Conservation (phyloP, 805 yeast genomes). For the Blastobotrys americana region DNA sequence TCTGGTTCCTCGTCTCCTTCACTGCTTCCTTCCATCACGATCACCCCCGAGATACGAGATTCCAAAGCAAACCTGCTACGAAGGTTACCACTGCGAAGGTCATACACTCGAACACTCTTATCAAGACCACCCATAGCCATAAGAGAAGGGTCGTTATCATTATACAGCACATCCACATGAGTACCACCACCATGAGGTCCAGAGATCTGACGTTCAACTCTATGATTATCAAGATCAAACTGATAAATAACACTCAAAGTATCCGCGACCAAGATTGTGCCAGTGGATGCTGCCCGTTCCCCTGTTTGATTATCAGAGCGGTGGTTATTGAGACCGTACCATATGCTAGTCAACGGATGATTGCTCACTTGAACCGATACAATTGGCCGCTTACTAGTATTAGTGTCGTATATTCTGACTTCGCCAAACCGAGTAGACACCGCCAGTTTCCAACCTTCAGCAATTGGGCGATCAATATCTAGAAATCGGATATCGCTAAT, state of each 20-base stretch:
- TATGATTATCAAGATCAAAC: conserved; percentile 1
- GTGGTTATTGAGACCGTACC: conserved; percentile 1
- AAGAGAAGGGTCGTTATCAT: background rate
- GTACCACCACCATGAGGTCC: conserved; percentile 3
- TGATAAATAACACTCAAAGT: conserved; percentile 11
- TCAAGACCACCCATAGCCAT: conserved; percentile 14
- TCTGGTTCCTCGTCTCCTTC: conserved; percentile 1
- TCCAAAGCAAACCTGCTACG: conserved; percentile 6
- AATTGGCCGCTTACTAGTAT: conserved; percentile 13
- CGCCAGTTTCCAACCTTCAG: conserved; percentile 44
- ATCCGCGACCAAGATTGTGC: conserved; percentile 11
- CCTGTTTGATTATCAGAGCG: background rate
- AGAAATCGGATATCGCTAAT: conserved; percentile 48
- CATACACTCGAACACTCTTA: conserved; percentile 10
- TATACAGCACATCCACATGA: conserved; percentile 1
- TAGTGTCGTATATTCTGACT: conserved; percentile 60
- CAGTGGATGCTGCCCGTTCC: background rate
- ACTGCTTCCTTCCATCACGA: conserved; percentile 5
- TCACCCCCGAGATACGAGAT: conserved; percentile 7
- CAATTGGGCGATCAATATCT: conserved; percentile 30
- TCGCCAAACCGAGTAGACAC: conserved; percentile 65
- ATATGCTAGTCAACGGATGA: conserved; percentile 17
- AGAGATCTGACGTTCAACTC: background rate
- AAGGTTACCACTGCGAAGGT: conserved; percentile 10
- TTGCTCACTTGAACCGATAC: conserved; percentile 10